These are phyloP conservation scores for Venustampulla echinocandica DNA, from an alignment of 495 filamentous ascomycete genomes.

Conservation along the genomic window DNA sequence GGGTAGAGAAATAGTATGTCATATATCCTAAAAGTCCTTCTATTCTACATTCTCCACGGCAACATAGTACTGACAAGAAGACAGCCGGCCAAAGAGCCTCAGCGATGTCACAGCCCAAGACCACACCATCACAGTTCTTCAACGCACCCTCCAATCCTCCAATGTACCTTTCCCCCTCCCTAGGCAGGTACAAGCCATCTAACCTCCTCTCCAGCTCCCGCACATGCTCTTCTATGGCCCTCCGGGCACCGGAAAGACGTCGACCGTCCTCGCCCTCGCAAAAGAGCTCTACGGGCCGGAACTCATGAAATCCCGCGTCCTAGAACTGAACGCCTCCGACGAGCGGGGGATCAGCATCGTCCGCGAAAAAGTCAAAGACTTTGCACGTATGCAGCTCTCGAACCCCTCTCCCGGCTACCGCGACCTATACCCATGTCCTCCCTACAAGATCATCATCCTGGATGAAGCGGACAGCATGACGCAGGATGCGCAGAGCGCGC, in stretches of 20 bases:
- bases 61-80: no score
- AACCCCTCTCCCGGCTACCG: slow-evolving; percentile 59
- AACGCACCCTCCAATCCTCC: slow-evolving; percentile 85
- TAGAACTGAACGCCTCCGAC: slow-evolving; percentile 98
- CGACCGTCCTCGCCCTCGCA: slow-evolving; percentile 87
- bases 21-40: background rate
- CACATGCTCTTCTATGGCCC: slow-evolving; percentile 99
- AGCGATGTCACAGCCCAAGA: slow-evolving; percentile 96
- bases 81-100: slow-evolving; percentile 86
- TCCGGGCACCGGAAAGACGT: slow-evolving; percentile 97
- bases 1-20: slow-evolving; percentile 98
- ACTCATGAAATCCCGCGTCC: slow-evolving; percentile 84
- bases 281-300: slow-evolving; percentile 97
- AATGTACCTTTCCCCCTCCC: slow-evolving; percentile 49
- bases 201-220: slow-evolving; percentile 58
- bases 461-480: slow-evolving; percentile 99
- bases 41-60: slow-evolving; percentile 5
- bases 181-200: background rate
- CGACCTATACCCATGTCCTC: slow-evolving; percentile 80
- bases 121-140: slow-evolving; percentile 87
- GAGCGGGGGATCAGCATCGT: slow-evolving; percentile 96
- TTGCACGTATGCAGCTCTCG: slow-evolving; percentile 87
- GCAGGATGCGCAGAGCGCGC: slow-evolving; percentile 89
- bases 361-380: slow-evolving; percentile 97
- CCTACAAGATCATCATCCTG: slow-evolving; percentile 96